Conservation (phyloP, 148 eudicot species). For the Pharnaceum exiguum region DNA sequence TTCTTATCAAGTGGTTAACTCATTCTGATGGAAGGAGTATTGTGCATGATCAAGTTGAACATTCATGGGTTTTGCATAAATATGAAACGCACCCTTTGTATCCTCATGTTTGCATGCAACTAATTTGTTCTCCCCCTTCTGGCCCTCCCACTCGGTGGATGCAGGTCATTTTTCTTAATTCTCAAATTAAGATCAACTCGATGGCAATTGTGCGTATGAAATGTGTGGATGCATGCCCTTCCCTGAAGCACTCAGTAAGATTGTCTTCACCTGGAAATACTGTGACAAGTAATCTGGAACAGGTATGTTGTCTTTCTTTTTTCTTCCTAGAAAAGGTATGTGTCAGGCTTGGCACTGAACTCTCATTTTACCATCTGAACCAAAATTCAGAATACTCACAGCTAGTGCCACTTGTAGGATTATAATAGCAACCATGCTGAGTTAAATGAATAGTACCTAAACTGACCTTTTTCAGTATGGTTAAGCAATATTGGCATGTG, state of each 20-base stretch:
- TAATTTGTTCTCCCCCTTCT: no score
- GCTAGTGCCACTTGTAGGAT: no score
- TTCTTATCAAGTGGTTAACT: no score
- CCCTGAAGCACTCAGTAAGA: slow-evolving; percentile 19
- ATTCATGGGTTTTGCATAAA: no score
- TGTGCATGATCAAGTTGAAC: no score
- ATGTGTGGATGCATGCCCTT: slow-evolving; percentile 29
- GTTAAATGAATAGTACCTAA: no score
- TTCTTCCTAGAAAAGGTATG: slow-evolving; percentile 1
- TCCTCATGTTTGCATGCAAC: no score
- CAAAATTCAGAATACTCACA: not conserved
- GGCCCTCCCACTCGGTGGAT: no score
- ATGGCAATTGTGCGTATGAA: slow-evolving; percentile 86
- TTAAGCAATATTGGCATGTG: no score
- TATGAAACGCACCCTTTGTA: no score
- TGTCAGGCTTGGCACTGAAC: not conserved
- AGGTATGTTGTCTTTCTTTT: slow-evolving; percentile 36
- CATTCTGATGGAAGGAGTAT: no score
- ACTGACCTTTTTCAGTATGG: no score
- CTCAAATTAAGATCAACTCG: slow-evolving; percentile 74
- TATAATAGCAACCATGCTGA: not conserved
- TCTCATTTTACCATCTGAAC: not conserved
- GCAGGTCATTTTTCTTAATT: slow-evolving; percentile 72
- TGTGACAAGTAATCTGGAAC: slow-evolving; percentile 56
- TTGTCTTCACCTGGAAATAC: slow-evolving; percentile 28